Percentiles rank a stretch among this genome's conserved stretches.
These are phyloP conservation scores for Neocatenulostroma microsporum DNA, from an alignment of 2,329 filamentous ascomycete genomes.

Conservation along the genomic window DNA sequence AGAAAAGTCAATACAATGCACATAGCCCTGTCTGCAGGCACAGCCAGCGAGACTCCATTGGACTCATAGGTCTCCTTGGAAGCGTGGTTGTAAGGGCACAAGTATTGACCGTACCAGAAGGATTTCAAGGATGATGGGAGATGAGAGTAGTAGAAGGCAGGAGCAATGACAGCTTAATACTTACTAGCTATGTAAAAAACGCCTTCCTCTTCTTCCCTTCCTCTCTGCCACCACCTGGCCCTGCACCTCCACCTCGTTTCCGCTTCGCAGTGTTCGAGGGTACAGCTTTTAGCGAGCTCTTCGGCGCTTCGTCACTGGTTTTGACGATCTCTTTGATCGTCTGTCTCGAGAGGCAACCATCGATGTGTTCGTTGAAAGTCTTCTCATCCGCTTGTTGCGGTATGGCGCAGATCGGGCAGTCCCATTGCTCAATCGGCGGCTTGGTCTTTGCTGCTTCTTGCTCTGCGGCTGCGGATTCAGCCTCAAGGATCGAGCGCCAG, in stretches of 20 bases:
- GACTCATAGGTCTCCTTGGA: too few species aligned
- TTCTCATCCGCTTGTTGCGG: slow-evolving; percentile 68
- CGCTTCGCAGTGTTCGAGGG: slow-evolving; percentile 17
- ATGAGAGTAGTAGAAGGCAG: background rate
- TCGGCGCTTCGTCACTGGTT: slow-evolving; percentile 8
- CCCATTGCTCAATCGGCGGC: slow-evolving; percentile 51
- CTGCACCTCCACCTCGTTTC: slow-evolving; percentile 23
- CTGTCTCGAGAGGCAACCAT: slow-evolving; percentile 76
- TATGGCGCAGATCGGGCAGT: slow-evolving; percentile 78
- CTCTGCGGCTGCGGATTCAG: slow-evolving; percentile 13
- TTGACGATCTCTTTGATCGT: slow-evolving; percentile 79
- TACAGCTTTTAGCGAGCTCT: slow-evolving; percentile 6
- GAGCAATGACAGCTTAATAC: background rate
- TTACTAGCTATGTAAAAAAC: slow-evolving; percentile 19
- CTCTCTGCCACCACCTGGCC: slow-evolving; percentile 9
- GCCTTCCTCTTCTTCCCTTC: slow-evolving; percentile 21
- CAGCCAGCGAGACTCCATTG: background rate
- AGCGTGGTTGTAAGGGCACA: too few species aligned
- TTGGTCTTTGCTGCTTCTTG: slow-evolving; percentile 18
- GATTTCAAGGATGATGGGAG: too few species aligned
- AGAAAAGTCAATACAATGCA: too few species aligned
- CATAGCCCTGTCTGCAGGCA: too few species aligned
- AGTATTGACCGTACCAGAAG: too few species aligned
- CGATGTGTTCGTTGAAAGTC: slow-evolving; percentile 83
- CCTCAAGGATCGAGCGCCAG: slow-evolving; percentile 27